phyloP scores from a whole-genome alignment of 2,329 filamentous ascomycete genomes.

The Exophiala calicioides region DNA sequence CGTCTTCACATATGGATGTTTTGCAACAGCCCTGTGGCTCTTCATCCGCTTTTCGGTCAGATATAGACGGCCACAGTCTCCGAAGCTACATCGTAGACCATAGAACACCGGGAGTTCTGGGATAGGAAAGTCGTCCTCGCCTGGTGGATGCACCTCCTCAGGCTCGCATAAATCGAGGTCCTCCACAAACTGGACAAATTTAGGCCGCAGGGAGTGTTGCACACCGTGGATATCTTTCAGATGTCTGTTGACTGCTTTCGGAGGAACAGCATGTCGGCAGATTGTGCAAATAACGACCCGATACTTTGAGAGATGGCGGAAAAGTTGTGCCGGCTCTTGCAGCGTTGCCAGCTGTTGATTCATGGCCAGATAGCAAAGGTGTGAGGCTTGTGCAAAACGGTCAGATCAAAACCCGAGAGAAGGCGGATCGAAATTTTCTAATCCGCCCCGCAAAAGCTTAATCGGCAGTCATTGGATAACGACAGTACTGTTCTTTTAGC shows the following conservation, averaged over 20 bases:
- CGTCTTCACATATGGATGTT: neutral
- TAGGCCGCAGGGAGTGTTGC: conserved; percentile 17
- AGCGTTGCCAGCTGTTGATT: no score
- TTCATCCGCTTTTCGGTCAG: conserved; percentile 3
- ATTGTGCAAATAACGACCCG: conserved; percentile 29
- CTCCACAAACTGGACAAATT: conserved; percentile 18
- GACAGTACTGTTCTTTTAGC: no score
- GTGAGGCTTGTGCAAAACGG: no score
- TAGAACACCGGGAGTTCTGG: conserved; percentile 4
- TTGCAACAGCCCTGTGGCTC: neutral
- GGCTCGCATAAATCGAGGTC: conserved; percentile 6
- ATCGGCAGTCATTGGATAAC: no score
- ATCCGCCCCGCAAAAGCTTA: no score
- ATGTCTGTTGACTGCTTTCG: conserved; percentile 32
- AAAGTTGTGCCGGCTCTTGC: conserved; percentile 18
- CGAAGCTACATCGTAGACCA: neutral
- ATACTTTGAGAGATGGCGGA: conserved; percentile 25
- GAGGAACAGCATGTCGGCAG: conserved; percentile 34
- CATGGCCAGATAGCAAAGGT: no score
- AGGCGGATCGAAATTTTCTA: no score
- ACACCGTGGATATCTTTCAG: conserved; percentile 36
- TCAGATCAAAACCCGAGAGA: no score
- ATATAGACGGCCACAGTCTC: neutral
- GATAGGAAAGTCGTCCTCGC: conserved; percentile 8
- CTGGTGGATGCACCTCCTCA: conserved; percentile 3